Evolutionary conservation across 2,329 filamentous ascomycete species (phyloP), one percentile per base, ranked within the genome.

Genomic region (Endocalyx cinctus): DNA sequence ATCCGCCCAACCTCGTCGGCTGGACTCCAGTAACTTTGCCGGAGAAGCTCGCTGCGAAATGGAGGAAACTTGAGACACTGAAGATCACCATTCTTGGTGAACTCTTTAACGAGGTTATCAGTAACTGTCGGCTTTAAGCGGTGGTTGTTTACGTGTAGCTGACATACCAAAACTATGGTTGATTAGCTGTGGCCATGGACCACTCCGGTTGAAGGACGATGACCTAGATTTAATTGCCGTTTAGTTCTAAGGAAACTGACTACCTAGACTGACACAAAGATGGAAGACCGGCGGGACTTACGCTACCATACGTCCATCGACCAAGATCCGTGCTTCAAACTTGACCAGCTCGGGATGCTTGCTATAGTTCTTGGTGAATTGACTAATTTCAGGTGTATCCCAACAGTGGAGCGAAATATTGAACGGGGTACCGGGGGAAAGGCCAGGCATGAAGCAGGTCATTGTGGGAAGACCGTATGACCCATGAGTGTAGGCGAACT

Each of bases 391-490:
- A 5, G 81, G 80, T 5, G 64, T 69, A 12, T 71, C 70, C 85
- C 85, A 90, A 37, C 73, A 80, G 59, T 89, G 84, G 30, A 90
- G 69, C 3, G 85, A 89, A 31, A 89, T 69, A 41, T 79, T 74
- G 57, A 88, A 89, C 0, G 75, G 67, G 17, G 64, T 64, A 16
- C 75, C 74, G 1, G 63, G 54, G 4, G 66, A 49, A 8, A 87
- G 64, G 38, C 79, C 82, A 2, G 84, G 79, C 27, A 87, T 68
- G 53, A 87, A 90, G 41, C 76, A 79, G 12, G 79, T 84, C 47
- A 89, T 67, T 10, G 77, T 77, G 2, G 83, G 83, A n/a, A 84
- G 49, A 10, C 67, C 62, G 33, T 62, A 58, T 12, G 67, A 62
- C 25, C 65, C 66, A 29, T 70, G 66, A 11, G 67, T 56, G 37